Conservation (phyloP, 345 rosid species). For the Syzygium aromaticum region DNA sequence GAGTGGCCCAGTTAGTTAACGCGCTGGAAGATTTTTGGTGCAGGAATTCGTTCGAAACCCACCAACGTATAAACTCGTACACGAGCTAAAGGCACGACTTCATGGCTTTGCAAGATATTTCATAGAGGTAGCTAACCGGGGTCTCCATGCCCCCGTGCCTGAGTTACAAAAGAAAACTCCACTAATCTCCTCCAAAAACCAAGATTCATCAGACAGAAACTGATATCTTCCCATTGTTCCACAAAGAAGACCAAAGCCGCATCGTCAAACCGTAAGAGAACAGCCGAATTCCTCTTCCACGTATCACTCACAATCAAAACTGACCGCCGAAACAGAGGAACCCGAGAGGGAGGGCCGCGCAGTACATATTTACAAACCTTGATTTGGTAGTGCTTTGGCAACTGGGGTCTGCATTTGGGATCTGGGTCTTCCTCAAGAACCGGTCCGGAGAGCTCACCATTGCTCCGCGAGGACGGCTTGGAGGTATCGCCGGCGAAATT, state of each 20-base stretch:
- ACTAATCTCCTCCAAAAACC: neutral
- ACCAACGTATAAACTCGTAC: neutral
- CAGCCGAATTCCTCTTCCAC: neutral
- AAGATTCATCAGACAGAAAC: neutral
- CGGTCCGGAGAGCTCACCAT: slow-evolving; percentile 1
- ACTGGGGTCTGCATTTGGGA: slow-evolving; percentile 29
- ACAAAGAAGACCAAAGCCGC: neutral
- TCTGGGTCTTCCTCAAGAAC: slow-evolving; percentile 12
- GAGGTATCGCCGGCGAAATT: slow-evolving; percentile 23
- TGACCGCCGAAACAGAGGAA: neutral
- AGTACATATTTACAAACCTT: slow-evolving; percentile 27
- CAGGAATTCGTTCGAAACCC: neutral
- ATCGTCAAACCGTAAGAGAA: neutral
- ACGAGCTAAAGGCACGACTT: neutral
- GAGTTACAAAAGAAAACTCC: neutral
- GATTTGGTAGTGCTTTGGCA: slow-evolving; percentile 63
- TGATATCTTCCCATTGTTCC: neutral
- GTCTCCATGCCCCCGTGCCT: neutral
- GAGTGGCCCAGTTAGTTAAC: neutral
- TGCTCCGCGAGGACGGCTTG: neutral
- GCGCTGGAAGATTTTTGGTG: neutral
- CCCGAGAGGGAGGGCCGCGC: neutral
- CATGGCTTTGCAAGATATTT: neutral
- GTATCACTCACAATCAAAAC: neutral
- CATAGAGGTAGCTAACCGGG: neutral